Evolutionary conservation across 306 rosid genomes (phyloP).

Genomic region (Begonia loranthoides): DNA sequence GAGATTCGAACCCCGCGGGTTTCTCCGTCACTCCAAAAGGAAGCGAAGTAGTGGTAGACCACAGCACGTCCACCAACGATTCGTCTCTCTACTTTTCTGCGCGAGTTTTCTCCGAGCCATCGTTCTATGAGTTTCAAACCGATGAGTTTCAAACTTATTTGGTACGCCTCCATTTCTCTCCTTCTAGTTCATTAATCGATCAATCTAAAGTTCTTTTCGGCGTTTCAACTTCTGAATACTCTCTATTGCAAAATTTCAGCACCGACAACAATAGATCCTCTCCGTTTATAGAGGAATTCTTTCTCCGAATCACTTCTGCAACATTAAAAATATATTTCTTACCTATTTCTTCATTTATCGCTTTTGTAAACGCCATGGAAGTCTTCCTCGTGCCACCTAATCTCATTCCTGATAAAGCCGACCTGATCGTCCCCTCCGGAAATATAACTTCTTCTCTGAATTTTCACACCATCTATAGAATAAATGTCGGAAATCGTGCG

Average conservation of each 20-base stretch:
- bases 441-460: constrained; percentile 1
- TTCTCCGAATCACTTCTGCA: not conserved
- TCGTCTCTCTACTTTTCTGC: constrained; percentile 15
- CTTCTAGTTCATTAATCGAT: constrained; percentile 15
- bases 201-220: constrained; percentile 19
- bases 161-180: constrained; percentile 36
- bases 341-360: constrained; percentile 25
- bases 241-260: constrained; percentile 20
- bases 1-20: constrained; percentile 12
- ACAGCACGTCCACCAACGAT: not conserved
- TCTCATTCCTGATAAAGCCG: not conserved
- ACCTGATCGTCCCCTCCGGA: constrained; percentile 3
- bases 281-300: constrained; percentile 20
- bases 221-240: constrained; percentile 20
- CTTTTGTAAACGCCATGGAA: constrained; percentile 43
- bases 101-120: constrained; percentile 14
- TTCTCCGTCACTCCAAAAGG: not conserved
- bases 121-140: constrained; percentile 15
- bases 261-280: constrained; percentile 1
- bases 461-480: constrained; percentile 17
- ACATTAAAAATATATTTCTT: constrained; percentile 15
- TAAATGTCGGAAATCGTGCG: constrained; percentile 24
- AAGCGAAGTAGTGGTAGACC: not conserved
- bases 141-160: constrained; percentile 5
- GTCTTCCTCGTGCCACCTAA: constrained; percentile 17